phyloP scores from a whole-genome alignment of 192 early-diverging fungal species.

The Coemansia erecta region DNA sequence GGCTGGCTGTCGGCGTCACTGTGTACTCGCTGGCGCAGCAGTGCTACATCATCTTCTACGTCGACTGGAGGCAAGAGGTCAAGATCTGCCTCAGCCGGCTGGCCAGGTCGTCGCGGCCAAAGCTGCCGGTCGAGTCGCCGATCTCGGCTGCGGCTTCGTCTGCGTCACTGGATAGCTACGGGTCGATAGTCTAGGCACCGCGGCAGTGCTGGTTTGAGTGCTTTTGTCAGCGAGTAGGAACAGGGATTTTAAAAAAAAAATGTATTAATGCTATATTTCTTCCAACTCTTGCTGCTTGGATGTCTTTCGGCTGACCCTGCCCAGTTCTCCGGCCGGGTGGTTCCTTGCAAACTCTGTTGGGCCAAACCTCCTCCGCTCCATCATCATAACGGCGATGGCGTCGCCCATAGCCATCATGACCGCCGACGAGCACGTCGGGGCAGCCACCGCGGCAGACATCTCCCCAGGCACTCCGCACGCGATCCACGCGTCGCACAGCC shows the following conservation, averaged over 20 bases:
- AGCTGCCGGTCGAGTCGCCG: background rate
- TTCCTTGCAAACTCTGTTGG: conserved; percentile 34
- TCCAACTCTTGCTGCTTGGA: background rate
- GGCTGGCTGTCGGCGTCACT: conserved; percentile 54
- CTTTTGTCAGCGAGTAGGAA: too few species aligned
- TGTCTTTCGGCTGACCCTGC: background rate
- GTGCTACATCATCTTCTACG: conserved; percentile 32
- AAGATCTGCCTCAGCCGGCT: conserved; percentile 34
- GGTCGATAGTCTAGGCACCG: background rate
- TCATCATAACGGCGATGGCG: conserved; percentile 31
- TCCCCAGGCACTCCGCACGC: conserved; percentile 21
- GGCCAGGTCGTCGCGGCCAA: conserved; percentile 12
- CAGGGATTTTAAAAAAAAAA: conserved; percentile 2
- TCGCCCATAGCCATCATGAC: conserved; percentile 45
- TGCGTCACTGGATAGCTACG: background rate
- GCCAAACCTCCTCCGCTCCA: conserved; percentile 25
- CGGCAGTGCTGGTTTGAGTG: too few species aligned
- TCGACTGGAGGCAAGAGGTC: conserved; percentile 52
- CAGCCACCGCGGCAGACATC: conserved; percentile 22
- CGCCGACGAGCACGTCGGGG: conserved; percentile 30
- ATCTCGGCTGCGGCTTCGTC: background rate
- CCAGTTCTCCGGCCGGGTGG: conserved; percentile 41
- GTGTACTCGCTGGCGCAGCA: conserved; percentile 31
- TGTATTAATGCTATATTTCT: background rate
- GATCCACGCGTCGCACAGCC: conserved; percentile 44